Base-by-base conservation (phyloP, 345 rosid genomes). In the Populus deltoides region DNA sequence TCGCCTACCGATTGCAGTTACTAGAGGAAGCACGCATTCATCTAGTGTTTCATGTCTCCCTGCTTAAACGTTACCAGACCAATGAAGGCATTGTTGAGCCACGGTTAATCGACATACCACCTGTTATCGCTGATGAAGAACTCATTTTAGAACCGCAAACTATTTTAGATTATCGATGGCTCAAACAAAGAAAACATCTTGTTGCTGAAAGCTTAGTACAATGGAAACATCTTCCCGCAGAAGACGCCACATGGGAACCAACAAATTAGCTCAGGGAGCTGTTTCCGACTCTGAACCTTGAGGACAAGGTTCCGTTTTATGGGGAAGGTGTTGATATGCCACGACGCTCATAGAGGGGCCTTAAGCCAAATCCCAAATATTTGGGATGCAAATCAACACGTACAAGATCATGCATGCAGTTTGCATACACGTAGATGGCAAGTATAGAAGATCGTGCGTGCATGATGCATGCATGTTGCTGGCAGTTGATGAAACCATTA, bases 231-330 rank as follows among this genome's bases (percentile, higher is more conserved):
- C 10, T 41, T 2, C 3, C 33, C 1, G 1, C 0, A 0, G 55
- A 69, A 0, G 72, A 69, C 39, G 72, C 72, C 5, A 69, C 35
- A 0, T 69, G 33, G 72, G 72, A 69, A 5, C 51, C 18, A 0
- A 47, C 18, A 2, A 5, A 3, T 1, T 18, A 47, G 5, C 15
- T 47, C 5, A 18, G 3, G 0, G 0, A 15, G 1, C 0, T 3
- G 1, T 47, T 47, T 5, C 5, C 18, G 4, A 33, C 4, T 33
- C 4, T 33, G 35, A 33, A 33, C 35, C 35, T 33, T 33, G 35
- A 33, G 35, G 4, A 47, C 53, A 33, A 69, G 72, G 72, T 22
- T 41, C 22, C 9, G 5, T 8, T 41, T 2, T 1, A 11, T 16
- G 20, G 63, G 71, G 63, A 1, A 3, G 38, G 39, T 9, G 47